A percentile compares a stretch with the other conserved stretches of the same genome.
Evolutionary conservation across 2,329 filamentous ascomycete species (phyloP).

Genomic region (Coniochaeta ligniaria): DNA sequence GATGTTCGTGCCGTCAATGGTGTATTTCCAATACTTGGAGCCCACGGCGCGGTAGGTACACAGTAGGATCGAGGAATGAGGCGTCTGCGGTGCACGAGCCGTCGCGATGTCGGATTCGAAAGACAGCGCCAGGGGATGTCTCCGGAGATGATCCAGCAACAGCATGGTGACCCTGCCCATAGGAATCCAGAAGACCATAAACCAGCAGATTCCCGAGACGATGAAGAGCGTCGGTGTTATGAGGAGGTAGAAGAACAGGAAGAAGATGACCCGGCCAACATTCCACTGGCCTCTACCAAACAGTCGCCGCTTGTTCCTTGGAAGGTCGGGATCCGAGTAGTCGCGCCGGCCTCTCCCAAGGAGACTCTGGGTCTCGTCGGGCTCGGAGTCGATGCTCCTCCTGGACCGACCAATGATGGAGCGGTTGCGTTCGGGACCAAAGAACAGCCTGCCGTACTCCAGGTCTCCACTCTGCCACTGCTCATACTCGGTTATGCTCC

Average conservation of each 20-base stretch:
- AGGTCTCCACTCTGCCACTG: constrained; percentile 98
- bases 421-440: constrained; percentile 71
- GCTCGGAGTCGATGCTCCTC: constrained; percentile 77
- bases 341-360: constrained; percentile 47
- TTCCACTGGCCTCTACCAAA: constrained; percentile 98
- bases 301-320: constrained; percentile 66
- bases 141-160: constrained; percentile 82
- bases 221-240: constrained; percentile 80
- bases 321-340: constrained; percentile 28
- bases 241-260: constrained; percentile 89
- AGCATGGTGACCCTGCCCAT: constrained; percentile 95
- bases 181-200: constrained; percentile 94
- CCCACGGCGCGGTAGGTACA: constrained; percentile 97
- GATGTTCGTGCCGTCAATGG: constrained; percentile 95
- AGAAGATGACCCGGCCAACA: constrained; percentile 89
- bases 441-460: constrained; percentile 92
- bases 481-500: constrained; percentile 97
- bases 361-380: constrained; percentile 83
- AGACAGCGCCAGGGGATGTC: constrained; percentile 85
- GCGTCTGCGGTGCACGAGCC: constrained; percentile 61
- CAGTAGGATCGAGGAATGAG: constrained; percentile 79
- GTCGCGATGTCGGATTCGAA: constrained; percentile 83
- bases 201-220: constrained; percentile 86
- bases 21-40: constrained; percentile 98
- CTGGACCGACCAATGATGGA: constrained; percentile 82